phyloP scores from a whole-genome alignment of 2,329 filamentous ascomycete genomes.

The Chaetomiaceae sp. region DNA sequence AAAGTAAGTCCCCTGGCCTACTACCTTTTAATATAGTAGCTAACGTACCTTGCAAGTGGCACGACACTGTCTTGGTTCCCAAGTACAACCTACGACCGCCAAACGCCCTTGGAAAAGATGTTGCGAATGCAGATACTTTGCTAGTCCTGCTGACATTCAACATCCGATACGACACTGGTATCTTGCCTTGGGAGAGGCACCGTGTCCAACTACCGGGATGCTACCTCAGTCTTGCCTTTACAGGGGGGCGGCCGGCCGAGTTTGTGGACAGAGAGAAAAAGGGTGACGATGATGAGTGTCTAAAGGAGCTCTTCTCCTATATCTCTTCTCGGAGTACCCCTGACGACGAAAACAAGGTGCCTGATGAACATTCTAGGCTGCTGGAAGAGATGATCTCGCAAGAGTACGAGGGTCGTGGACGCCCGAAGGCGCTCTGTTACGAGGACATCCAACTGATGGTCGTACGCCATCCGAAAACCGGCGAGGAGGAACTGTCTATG shows the following conservation, averaged over 20 bases:
- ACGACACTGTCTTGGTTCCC: background rate
- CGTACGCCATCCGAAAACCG: background rate
- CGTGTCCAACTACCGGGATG: slow-evolving; percentile 24
- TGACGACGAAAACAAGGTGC: background rate
- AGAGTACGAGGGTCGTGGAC: slow-evolving; percentile 1
- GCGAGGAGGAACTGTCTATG: background rate
- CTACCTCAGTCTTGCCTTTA: slow-evolving; percentile 30
- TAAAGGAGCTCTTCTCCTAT: background rate
- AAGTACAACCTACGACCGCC: background rate
- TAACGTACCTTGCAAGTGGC: slow-evolving; percentile 5
- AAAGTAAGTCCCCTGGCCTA: background rate
- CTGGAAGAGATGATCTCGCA: background rate
- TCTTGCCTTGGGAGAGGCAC: slow-evolving; percentile 26
- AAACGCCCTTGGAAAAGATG: slow-evolving; percentile 3
- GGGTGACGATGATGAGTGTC: slow-evolving; percentile 19
- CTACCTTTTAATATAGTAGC: background rate
- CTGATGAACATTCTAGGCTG: background rate
- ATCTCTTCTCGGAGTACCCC: background rate
- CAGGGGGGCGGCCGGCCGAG: slow-evolving; percentile 27
- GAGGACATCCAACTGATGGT: background rate
- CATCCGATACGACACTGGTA: slow-evolving; percentile 27
- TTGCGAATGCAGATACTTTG: slow-evolving; percentile 20
- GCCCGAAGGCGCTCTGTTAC: slow-evolving; percentile 2
- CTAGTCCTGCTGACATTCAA: slow-evolving; percentile 28
- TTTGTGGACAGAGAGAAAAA: slow-evolving; percentile 27